Base-by-base conservation (phyloP, 805 yeast species). In the Debaryomyces tyrocola region DNA sequence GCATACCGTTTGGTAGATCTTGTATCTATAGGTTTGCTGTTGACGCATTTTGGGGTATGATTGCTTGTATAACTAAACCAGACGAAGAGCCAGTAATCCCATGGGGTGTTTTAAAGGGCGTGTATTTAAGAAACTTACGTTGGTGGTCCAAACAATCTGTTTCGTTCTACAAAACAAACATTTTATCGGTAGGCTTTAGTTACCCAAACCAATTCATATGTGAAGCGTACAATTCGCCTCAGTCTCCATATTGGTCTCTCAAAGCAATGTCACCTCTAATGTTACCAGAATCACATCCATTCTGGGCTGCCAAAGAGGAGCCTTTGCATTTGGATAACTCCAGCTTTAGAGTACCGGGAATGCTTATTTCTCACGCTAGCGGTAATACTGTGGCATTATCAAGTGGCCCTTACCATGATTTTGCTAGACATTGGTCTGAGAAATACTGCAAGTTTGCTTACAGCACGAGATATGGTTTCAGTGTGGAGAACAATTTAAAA, bases 161-260 rank as follows among this genome's bases (percentile, higher is more conserved):
- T 20, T 44, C 46, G 6, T 36, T 9, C 7, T 33, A 37, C n/a
- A 42, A 46, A 11, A 39, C 43, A 10, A 44, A 49, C 18, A 21
- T 49, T 17, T 33, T 51, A 17, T 36, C 55, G 5, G 39, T 49
- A 9, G 55, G 53, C n/a, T 51, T 46, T 38, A 14, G 45, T n/a
- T 51, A 49, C 36, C 55, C 55, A 6, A 48, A 51, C 39, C 27
- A n/a, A 14, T 43, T 44, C 33, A 41, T 51, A 46, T 40, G 47
- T 27, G 55, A 51, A 29, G 37, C 34, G 6, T 51, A 51, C 43
- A 48, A 48, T 24, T 48, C 52, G 1, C 52, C 54, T 4, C 54
- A 51, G 27, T 48, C 52, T 4, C 54, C 54, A 12, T 51, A 51
- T 36, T 51, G 54, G 54, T 43, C 48, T 9, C 36, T 50, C 15